Evolutionary conservation across 176 grass and related monocot species (phyloP).

Genomic region (Oryza glaberrima): DNA sequence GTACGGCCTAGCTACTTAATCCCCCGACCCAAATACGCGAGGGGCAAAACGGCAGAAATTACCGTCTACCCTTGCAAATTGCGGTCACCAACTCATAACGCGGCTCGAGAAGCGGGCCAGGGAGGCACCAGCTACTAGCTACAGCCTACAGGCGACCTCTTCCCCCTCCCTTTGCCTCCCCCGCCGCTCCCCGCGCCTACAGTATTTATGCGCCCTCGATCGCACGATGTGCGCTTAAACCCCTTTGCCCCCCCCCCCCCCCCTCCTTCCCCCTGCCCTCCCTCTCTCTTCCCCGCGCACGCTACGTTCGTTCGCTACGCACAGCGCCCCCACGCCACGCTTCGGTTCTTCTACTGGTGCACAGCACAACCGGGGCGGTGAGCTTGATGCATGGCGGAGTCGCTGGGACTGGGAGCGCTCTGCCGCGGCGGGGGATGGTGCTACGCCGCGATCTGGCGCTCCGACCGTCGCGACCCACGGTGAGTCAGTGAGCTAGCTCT

Average conservation of each 20-base stretch:
- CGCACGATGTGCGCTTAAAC: neutral
- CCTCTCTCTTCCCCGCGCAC: neutral
- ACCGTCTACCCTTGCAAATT: neutral
- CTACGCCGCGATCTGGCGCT: slow-evolving; percentile 83
- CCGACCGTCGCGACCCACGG: slow-evolving; percentile 72
- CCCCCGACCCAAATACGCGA: neutral
- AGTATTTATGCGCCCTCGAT: neutral
- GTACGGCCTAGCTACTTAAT: too few species aligned
- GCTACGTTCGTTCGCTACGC: neutral
- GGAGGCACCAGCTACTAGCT: neutral
- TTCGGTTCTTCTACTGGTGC: neutral
- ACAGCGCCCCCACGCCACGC: neutral
- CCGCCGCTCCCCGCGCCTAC: too few species aligned
- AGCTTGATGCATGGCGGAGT: slow-evolving; percentile 47
- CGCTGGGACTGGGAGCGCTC: slow-evolving; percentile 65
- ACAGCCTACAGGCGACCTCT: neutral
- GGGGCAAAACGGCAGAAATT: neutral
- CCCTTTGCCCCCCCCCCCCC: neutral
- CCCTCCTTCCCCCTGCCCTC: too few species aligned
- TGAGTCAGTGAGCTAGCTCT: slow-evolving; percentile 4
- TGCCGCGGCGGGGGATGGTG: slow-evolving; percentile 84
- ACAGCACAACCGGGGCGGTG: neutral
- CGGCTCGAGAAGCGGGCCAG: neutral
- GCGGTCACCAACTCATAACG: neutral
- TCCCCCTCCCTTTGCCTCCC: neutral